phyloP scores from a whole-genome alignment of 306 rosid genomes.

The Neltuma alba region DNA sequence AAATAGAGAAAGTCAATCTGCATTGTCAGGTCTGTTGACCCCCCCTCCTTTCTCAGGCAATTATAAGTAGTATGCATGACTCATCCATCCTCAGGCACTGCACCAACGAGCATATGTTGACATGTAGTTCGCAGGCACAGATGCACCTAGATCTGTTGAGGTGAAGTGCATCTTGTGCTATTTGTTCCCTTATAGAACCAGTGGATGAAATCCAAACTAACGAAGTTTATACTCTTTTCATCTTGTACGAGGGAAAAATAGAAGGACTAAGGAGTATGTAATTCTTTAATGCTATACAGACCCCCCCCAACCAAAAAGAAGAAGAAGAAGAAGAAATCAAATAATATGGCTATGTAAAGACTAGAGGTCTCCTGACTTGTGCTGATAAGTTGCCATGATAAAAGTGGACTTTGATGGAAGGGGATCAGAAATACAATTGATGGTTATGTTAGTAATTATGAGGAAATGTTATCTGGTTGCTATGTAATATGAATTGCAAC shows the following conservation, averaged over 20 bases:
- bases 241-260: neutral
- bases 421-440: neutral
- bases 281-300: neutral
- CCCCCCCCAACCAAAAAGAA: neutral
- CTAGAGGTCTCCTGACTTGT: neutral
- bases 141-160: neutral
- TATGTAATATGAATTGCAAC: neutral
- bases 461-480: neutral
- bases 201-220: neutral
- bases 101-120: neutral
- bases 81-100: constrained; percentile 10
- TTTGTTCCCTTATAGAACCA: too few relatives aligned
- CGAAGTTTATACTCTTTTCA: neutral
- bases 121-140: neutral
- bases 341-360: neutral
- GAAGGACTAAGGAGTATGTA: neutral
- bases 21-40: constrained; percentile 73
- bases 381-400: neutral
- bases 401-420: neutral
- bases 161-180: neutral
- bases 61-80: constrained; percentile 4
- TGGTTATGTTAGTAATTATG: neutral
- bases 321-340: too few relatives aligned
- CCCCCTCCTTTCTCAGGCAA: neutral
- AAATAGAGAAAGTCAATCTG: constrained; percentile 55